These are phyloP conservation scores for Cladosporium sp. DNA, from an alignment of 2,329 filamentous ascomycete species.

Conservation along the genomic window DNA sequence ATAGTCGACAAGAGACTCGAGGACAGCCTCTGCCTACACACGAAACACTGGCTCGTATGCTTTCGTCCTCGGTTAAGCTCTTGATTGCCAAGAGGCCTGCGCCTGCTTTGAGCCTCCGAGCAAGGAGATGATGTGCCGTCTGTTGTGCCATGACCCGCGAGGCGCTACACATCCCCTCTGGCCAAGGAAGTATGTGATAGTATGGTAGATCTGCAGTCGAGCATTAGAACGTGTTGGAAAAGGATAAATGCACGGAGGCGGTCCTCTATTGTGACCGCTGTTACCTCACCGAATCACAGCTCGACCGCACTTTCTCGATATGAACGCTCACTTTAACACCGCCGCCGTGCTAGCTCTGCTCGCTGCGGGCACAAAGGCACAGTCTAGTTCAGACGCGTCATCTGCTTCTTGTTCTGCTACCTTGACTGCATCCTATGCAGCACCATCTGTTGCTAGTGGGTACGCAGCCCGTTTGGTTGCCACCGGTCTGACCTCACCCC, in stretches of 20 bases:
- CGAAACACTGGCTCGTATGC: neutral
- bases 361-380: neutral
- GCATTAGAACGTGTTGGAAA: neutral
- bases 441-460: conserved; percentile 39
- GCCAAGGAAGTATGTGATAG: conserved; percentile 12
- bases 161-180: conserved; percentile 2
- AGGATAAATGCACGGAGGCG: neutral
- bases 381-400: neutral
- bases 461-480: conserved; percentile 44
- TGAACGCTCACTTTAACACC: neutral
- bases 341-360: neutral
- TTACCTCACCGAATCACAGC: neutral
- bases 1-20: neutral
- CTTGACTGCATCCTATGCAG: conserved; percentile 34
- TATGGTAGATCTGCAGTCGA: neutral
- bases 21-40: neutral
- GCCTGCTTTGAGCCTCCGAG: neutral
- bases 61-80: conserved; percentile 4
- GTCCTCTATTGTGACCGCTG: neutral
- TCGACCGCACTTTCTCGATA: neutral
- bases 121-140: neutral
- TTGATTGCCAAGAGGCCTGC: conserved; percentile 3
- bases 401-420: conserved; percentile 32
- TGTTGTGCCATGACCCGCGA: neutral
- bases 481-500: conserved; percentile 41